Percentiles rank a stretch among this genome's conserved stretches.
Conservation (phyloP, 495 filamentous ascomycete genomes). For the Hypoxylon crocopeplum region DNA sequence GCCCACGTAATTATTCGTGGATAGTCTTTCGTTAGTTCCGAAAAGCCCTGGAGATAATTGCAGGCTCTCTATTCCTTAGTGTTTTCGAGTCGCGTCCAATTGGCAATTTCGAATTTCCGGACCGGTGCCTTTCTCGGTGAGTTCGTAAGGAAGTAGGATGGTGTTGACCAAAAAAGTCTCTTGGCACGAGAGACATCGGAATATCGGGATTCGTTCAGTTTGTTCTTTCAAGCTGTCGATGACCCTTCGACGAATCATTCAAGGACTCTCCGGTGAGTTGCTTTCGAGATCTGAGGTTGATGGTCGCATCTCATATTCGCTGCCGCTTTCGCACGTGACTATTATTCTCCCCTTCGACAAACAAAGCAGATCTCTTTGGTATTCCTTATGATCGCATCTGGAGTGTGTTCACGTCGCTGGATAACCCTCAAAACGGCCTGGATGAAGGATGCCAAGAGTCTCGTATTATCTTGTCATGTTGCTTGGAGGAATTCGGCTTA, state of each 20-base stretch:
- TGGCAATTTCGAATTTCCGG: constrained; percentile 22
- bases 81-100: constrained; percentile 21
- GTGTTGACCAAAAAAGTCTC: constrained; percentile 21
- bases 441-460: not conserved
- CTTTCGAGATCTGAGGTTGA: constrained; percentile 5
- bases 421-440: not conserved
- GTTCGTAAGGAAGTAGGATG: constrained; percentile 25
- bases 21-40: not conserved
- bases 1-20: constrained; percentile 17
- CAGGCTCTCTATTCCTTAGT: not conserved
- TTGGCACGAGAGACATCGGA: constrained; percentile 29
- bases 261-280: not conserved
- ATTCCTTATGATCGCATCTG: constrained; percentile 1
- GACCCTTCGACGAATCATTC: constrained; percentile 2
- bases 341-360: too few species aligned
- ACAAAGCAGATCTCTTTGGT: not conserved
- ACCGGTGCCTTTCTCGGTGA: constrained; percentile 36
- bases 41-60: constrained; percentile 6
- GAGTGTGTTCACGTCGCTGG: not conserved
- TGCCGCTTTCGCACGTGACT: constrained; percentile 20
- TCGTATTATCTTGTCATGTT: constrained; percentile 2
- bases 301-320: constrained; percentile 12
- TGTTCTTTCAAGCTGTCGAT: constrained; percentile 24
- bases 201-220: constrained; percentile 28
- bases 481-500: not conserved